phyloP scores from a whole-genome alignment of 1,284 basidiomycete genomes.

The Amanita bisporigera region DNA sequence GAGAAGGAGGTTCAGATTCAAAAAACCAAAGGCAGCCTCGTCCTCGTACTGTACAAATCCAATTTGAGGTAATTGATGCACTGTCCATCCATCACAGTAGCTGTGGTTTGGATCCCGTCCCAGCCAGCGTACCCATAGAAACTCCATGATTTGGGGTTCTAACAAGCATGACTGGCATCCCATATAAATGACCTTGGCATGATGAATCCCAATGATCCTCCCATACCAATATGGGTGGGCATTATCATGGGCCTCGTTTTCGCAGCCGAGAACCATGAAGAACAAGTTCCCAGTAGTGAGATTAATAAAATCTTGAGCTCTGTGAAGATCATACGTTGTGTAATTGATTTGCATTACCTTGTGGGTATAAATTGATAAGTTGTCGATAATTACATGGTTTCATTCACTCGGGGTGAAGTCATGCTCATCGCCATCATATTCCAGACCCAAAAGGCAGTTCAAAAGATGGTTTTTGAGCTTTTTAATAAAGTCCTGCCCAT shows the following conservation, averaged over 20 bases:
- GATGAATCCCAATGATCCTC: slow-evolving; percentile 15
- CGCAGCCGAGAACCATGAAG: slow-evolving; percentile 40
- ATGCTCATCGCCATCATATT: slow-evolving; percentile 34
- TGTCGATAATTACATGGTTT: slow-evolving; percentile 29
- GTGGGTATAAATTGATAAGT: slow-evolving; percentile 44
- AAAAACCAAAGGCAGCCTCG: slow-evolving; percentile 47
- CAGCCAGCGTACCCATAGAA: background rate
- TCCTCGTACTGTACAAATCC: slow-evolving; percentile 40
- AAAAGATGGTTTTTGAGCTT: slow-evolving; percentile 32
- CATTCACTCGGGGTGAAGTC: slow-evolving; percentile 31
- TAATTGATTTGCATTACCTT: slow-evolving; percentile 47
- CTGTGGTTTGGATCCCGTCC: background rate
- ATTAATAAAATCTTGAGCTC: slow-evolving; percentile 49
- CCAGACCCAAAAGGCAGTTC: slow-evolving; percentile 20
- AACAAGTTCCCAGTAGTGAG: slow-evolving; percentile 23
- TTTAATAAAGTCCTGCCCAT: too few species aligned
- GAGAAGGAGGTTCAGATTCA: slow-evolving; percentile 46
- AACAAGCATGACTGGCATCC: background rate
- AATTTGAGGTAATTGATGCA: slow-evolving; percentile 35
- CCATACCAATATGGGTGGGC: slow-evolving; percentile 28
- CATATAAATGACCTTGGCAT: background rate
- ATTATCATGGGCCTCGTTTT: background rate
- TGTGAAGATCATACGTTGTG: slow-evolving; percentile 51
- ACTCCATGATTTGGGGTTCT: background rate
- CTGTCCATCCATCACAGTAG: slow-evolving; percentile 5